Percentiles rank a stretch among this genome's conserved stretches.
These are phyloP conservation scores for Solanum hybrid DNA, from an alignment of 305 asterid genomes.

Conservation along the genomic window DNA sequence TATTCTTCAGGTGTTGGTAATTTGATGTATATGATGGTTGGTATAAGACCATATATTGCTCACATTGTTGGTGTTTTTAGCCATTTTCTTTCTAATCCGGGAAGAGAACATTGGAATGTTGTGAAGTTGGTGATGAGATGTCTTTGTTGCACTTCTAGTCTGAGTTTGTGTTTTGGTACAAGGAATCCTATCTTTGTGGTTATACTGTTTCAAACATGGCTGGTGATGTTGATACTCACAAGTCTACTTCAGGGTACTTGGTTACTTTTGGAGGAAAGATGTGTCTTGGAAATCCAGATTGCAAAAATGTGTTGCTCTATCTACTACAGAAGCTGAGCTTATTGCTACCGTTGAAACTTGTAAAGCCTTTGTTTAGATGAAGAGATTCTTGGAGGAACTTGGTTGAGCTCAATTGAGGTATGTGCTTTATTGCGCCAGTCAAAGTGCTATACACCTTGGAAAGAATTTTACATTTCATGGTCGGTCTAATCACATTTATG, in stretches of 20 bases:
- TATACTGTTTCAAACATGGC: too few relatives aligned
- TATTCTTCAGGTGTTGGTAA: not conserved
- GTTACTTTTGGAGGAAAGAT: not conserved
- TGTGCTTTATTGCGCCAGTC: not conserved
- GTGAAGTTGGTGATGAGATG: not conserved
- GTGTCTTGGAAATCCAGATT: not conserved
- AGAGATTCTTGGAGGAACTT: not conserved
- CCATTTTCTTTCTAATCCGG: not conserved
- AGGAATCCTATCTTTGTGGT: not conserved
- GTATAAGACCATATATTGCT: not conserved
- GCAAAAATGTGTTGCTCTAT: not conserved
- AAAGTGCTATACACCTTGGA: too few relatives aligned
- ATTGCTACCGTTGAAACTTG: not conserved
- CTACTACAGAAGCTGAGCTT: not conserved
- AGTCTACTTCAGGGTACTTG: not conserved
- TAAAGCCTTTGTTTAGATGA: not conserved
- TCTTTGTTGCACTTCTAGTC: not conserved
- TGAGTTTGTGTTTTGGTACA: not conserved
- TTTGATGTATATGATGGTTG: not conserved
- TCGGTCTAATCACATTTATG: not conserved
- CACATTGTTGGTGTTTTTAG: not conserved
- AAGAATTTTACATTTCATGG: not conserved
- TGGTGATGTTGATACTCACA: not conserved
- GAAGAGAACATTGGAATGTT: not conserved
- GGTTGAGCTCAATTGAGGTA: not conserved